A percentile compares a stretch with the other conserved stretches of the same genome.
Conservation (phyloP, 768 basidiomycete species). For the Nidularia pulvinata region DNA sequence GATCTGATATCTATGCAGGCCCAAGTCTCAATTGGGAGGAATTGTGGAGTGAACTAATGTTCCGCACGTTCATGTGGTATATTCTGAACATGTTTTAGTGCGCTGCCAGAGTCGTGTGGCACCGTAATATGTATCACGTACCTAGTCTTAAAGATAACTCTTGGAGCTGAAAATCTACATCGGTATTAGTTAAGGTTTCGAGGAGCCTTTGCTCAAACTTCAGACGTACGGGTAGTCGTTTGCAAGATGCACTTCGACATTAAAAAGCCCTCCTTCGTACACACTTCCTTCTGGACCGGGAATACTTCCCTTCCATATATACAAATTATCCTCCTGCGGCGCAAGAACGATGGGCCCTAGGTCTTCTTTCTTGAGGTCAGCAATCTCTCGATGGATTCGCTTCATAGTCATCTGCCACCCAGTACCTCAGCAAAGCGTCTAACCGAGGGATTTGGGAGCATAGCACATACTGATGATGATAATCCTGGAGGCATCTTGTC, state of each 20-base stretch:
- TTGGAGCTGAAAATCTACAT: conserved; percentile 75
- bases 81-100: conserved; percentile 42
- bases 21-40: not conserved
- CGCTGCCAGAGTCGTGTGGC: no score
- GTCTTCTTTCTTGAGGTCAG: conserved; percentile 82
- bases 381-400: conserved; percentile 82
- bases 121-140: conserved; percentile 11
- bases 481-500: conserved; percentile 1
- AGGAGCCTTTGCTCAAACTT: not conserved
- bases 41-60: not conserved
- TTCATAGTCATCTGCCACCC: conserved; percentile 59
- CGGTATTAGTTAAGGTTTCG: not conserved
- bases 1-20: conserved; percentile 58
- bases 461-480: conserved; percentile 1
- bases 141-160: conserved; percentile 76
- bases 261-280: conserved; percentile 80
- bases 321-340: conserved; percentile 65
- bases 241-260: conserved; percentile 64
- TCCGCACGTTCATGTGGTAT: conserved; percentile 81
- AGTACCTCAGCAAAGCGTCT: not conserved
- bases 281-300: conserved; percentile 84
- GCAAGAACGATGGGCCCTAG: conserved; percentile 69
- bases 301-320: conserved; percentile 74
- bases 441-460: not conserved
- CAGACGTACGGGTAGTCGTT: conserved; percentile 76